These are phyloP conservation scores for Tuber magnatum DNA, from an alignment of 495 filamentous ascomycete species.

Conservation along the genomic window DNA sequence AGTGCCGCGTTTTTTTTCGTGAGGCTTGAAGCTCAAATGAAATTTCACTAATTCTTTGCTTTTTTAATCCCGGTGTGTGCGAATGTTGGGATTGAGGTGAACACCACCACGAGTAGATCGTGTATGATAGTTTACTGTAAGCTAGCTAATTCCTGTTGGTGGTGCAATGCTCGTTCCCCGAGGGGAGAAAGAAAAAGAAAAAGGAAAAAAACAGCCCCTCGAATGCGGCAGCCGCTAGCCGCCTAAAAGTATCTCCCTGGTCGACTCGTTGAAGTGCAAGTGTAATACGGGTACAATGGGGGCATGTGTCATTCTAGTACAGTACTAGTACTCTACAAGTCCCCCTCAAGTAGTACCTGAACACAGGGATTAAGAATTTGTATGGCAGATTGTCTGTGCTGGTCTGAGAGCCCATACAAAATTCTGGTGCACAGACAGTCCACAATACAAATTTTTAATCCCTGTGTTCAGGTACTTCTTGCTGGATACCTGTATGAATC, in stretches of 20 bases:
- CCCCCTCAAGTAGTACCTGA: too few relatives aligned
- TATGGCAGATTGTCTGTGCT: too few relatives aligned
- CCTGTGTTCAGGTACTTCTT: too few relatives aligned
- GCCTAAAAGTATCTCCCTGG: neutral
- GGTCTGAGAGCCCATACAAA: too few relatives aligned
- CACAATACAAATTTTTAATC: too few relatives aligned
- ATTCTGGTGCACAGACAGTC: too few relatives aligned
- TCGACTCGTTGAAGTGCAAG: neutral
- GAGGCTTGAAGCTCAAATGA: neutral
- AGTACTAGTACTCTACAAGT: too few relatives aligned
- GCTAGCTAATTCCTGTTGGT: neutral
- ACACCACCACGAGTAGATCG: neutral
- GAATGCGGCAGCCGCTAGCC: neutral
- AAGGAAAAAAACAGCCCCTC: neutral
- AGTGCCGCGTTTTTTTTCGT: neutral
- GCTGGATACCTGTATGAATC: too few relatives aligned
- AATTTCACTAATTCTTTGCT: neutral
- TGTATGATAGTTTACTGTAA: neutral
- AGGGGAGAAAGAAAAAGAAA: too few relatives aligned
- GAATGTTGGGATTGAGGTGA: neutral
- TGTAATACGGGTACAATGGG: too few relatives aligned
- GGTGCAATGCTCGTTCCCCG: neutral
- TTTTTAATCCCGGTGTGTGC: neutral
- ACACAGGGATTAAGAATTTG: too few relatives aligned
- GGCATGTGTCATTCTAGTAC: too few relatives aligned